Evolutionary conservation across 805 yeast species (phyloP).

Genomic region (Naumovozyma castellii): DNA sequence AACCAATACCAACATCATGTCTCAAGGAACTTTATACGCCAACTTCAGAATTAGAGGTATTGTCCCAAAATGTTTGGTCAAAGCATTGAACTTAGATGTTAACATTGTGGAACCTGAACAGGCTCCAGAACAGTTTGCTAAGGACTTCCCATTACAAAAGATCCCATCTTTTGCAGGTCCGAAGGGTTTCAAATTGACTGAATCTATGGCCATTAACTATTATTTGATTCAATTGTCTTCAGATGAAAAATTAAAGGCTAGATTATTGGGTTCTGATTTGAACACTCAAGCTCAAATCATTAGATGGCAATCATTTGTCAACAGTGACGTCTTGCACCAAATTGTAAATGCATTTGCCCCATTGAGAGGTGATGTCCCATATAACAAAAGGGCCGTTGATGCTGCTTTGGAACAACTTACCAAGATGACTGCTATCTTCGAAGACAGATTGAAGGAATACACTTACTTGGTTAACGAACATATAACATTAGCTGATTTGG

Average conservation of each 20-base stretch:
- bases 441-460: constrained; percentile 47
- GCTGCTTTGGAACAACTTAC: constrained; percentile 34
- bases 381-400: constrained; percentile 63
- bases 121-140: constrained; percentile 33
- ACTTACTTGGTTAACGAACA: constrained; percentile 67
- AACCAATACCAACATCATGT: constrained; percentile 33
- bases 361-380: constrained; percentile 55
- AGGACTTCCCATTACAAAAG: constrained; percentile 54
- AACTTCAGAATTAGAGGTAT: constrained; percentile 34
- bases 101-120: constrained; percentile 31
- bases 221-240: constrained; percentile 36
- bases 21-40: constrained; percentile 57
- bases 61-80: constrained; percentile 44
- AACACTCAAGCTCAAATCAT: constrained; percentile 37
- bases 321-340: constrained; percentile 50
- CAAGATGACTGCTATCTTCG: constrained; percentile 37
- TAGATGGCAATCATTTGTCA: constrained; percentile 71
- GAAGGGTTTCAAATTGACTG: constrained; percentile 63
- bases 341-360: constrained; percentile 47
- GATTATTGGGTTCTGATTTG: constrained; percentile 44
- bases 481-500: constrained; percentile 56
- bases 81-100: constrained; percentile 52
- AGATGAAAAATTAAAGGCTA: constrained; percentile 30
- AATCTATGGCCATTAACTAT: constrained; percentile 53
- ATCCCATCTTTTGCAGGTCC: constrained; percentile 64